These are phyloP conservation scores for Ormosia semicastrata DNA, from an alignment of 306 rosid species.

Conservation along the genomic window DNA sequence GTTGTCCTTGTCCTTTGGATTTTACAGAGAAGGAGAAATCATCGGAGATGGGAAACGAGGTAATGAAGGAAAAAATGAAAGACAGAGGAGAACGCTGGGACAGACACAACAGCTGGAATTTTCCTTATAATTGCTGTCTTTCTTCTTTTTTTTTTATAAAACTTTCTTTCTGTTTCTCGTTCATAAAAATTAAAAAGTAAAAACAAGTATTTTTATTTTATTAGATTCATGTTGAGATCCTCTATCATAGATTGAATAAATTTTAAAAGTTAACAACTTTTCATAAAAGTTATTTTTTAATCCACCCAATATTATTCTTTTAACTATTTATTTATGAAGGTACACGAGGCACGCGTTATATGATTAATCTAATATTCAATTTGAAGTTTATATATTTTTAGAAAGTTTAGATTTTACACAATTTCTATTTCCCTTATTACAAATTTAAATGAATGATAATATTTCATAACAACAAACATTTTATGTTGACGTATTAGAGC, in stretches of 20 bases:
- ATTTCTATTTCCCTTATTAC: too few relatives aligned
- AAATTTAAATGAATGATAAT: too few relatives aligned
- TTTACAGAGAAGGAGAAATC: conserved; percentile 22
- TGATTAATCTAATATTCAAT: neutral
- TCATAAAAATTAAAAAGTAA: neutral
- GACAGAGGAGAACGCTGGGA: neutral
- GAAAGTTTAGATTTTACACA: too few relatives aligned
- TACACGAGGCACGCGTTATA: neutral
- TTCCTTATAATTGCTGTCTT: conserved; percentile 20
- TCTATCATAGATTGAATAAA: neutral
- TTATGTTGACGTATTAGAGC: neutral
- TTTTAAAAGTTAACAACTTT: neutral
- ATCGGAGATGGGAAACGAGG: conserved; percentile 25
- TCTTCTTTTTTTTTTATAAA: neutral
- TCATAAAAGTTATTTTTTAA: neutral
- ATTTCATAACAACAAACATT: neutral
- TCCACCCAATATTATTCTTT: neutral
- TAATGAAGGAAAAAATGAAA: neutral
- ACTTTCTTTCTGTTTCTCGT: neutral
- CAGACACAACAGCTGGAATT: conserved; percentile 33
- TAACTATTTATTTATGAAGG: neutral
- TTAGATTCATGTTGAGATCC: neutral
- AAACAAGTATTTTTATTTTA: neutral
- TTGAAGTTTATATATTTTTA: neutral
- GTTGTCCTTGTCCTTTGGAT: conserved; percentile 9